Base-by-base conservation (phyloP, 78 protist genomes). In the Dictyostelium purpureum region DNA sequence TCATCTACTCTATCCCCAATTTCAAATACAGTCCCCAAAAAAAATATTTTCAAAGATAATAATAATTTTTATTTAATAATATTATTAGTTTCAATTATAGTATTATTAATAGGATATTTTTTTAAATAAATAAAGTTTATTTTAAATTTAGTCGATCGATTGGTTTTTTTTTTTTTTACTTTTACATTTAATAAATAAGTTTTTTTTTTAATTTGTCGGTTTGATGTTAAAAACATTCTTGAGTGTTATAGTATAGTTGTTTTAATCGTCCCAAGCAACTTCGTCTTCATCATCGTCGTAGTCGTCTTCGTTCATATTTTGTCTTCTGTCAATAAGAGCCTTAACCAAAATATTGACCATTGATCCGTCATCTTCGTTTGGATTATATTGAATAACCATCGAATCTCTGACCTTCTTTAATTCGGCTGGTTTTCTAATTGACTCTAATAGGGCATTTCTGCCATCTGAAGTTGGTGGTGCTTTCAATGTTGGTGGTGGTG, bases 291-390 rank as follows among this genome's bases (percentile, higher is more conserved):
- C 90, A 4, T 82, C 90, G 18, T 83, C 90, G 11, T 83, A 65
- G 0, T 83, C 81, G 6, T 71, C 61, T 71, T 83, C 90, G 43
- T 83, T 83, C 90, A 83, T 83, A 57, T 77, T 77, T 33, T 54
- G 70, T 70, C 90, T 69, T 40, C 90, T 28, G 71, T 69, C 79
- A 56, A 83, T 83, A 10, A 83, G 65, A 70, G 90, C 90, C 40
- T 61, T 83, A 7, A 83, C 90, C 57, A 83, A 57, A 11, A 83
- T 49, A 43, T 69, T 70, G 19, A 83, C 90, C 90, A 83, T 83
- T 35, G 38, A 54, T 18, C 59, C 59, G 19, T 56, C 54, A 42
- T 83, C 90, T 31, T 69, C 89, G 26, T 52, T 42, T 2, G 59
- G 21, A 71, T 83, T 77, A 33, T 83, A 61, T 61, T 40, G 40